Conservation (phyloP, 1,284 basidiomycete species). For the Afroboletus lepidellus region DNA sequence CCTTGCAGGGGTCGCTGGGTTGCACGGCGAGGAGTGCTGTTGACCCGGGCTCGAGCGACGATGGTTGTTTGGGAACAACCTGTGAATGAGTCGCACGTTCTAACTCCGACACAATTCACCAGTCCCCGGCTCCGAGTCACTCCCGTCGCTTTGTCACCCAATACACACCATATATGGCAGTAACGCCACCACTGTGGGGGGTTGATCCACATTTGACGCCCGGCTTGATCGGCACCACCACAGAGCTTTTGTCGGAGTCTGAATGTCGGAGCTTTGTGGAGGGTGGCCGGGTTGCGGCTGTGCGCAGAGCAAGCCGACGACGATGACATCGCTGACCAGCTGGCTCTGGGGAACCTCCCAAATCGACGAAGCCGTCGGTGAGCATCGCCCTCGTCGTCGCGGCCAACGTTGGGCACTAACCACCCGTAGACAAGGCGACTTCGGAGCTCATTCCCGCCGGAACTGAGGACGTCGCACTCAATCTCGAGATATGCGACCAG, state of each 20-base stretch:
- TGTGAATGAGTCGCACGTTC: constrained; percentile 32
- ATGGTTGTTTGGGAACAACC: constrained; percentile 40
- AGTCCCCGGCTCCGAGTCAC: constrained; percentile 25
- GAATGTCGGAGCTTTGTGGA: constrained; percentile 17
- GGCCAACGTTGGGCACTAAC: background rate
- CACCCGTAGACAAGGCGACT: constrained; percentile 77
- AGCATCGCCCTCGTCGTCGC: constrained; percentile 26
- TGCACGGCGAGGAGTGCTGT: constrained; percentile 15
- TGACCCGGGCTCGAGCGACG: constrained; percentile 26
- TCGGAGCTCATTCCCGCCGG: constrained; percentile 83
- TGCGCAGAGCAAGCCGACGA: constrained; percentile 14
- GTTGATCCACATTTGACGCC: background rate
- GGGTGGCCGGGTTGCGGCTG: constrained; percentile 22
- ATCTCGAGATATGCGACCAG: constrained; percentile 95
- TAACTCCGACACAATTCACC: constrained; percentile 37
- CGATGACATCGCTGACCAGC: constrained; percentile 48
- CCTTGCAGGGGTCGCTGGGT: constrained; percentile 8
- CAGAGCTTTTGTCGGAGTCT: constrained; percentile 19
- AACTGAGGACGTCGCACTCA: constrained; percentile 88
- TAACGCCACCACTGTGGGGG: background rate
- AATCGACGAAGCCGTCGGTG: constrained; percentile 75
- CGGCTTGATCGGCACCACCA: constrained; percentile 13
- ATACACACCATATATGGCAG: background rate
- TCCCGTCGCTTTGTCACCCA: constrained; percentile 6
- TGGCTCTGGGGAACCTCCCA: constrained; percentile 78